phyloP scores from a whole-genome alignment of 2,329 filamentous ascomycete species.

The Alternaria ethzedia region DNA sequence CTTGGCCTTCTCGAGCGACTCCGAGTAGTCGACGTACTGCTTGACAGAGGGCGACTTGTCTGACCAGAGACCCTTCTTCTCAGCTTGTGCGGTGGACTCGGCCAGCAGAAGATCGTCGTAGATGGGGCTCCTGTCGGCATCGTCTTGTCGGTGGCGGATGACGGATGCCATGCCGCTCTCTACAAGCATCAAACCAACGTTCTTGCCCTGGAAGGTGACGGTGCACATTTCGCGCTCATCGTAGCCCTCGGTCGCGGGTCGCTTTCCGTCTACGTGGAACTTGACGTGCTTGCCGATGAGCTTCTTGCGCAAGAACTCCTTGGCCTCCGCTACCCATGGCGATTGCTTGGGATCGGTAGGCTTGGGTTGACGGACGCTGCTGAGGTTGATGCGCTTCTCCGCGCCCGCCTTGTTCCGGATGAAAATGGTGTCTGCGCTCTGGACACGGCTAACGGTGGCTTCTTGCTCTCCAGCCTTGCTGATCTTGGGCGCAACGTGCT shows the following conservation, averaged over 20 bases:
- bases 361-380: constrained; percentile 93
- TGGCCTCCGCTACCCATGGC: constrained; percentile 89
- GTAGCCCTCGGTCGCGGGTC: constrained; percentile 86
- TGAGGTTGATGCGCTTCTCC: constrained; percentile 90
- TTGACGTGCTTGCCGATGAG: constrained; percentile 95
- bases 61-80: constrained; percentile 94
- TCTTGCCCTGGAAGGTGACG: constrained; percentile 81
- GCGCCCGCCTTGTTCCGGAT: constrained; percentile 82
- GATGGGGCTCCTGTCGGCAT: constrained; percentile 90
- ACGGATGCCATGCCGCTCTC: constrained; percentile 93
- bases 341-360: constrained; percentile 84
- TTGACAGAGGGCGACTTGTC: constrained; percentile 83
- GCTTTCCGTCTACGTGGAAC: constrained; percentile 86
- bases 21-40: constrained; percentile 87
- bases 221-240: constrained; percentile 96
- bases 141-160: constrained; percentile 92
- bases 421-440: constrained; percentile 88
- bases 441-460: constrained; percentile 81
- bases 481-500: constrained; percentile 72
- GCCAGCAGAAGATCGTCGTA: constrained; percentile 88
- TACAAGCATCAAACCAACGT: constrained; percentile 83
- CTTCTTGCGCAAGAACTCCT: constrained; percentile 93
- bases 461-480: constrained; percentile 70
- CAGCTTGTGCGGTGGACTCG: constrained; percentile 81
- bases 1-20: constrained; percentile 93